Conservation (phyloP, 2,329 filamentous ascomycete species). For the Didymella exigua region DNA sequence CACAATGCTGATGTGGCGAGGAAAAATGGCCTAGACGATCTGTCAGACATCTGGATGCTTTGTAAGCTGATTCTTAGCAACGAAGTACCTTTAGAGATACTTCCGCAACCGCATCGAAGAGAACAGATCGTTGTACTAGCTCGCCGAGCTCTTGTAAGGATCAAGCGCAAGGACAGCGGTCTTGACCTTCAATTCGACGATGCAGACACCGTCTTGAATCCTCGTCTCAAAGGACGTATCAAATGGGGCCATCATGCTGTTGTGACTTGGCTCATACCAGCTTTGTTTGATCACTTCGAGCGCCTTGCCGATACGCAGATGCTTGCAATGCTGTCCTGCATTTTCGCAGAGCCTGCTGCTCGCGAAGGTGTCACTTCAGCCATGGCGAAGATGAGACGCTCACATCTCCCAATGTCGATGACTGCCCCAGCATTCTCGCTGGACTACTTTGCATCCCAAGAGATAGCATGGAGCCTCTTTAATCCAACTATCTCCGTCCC, state of each 20-base stretch:
- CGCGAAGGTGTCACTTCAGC: conserved; percentile 48
- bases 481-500: conserved; percentile 45
- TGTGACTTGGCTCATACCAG: conserved; percentile 62
- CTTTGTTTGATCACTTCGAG: conserved; percentile 66
- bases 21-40: conserved; percentile 70
- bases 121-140: conserved; percentile 73
- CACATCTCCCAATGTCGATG: conserved; percentile 49
- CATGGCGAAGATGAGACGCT: conserved; percentile 44
- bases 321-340: conserved; percentile 68
- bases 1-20: conserved; percentile 82
- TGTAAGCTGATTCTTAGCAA: conserved; percentile 77
- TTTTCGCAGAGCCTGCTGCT: conserved; percentile 58
- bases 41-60: conserved; percentile 84
- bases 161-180: conserved; percentile 57
- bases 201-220: conserved; percentile 46
- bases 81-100: conserved; percentile 72
- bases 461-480: conserved; percentile 52
- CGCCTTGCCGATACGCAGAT: conserved; percentile 66
- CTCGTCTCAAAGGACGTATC: conserved; percentile 52
- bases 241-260: conserved; percentile 65
- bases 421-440: conserved; percentile 54
- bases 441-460: conserved; percentile 54
- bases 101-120: conserved; percentile 60
- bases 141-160: conserved; percentile 61
- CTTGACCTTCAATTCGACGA: conserved; percentile 56